Base-by-base conservation (phyloP, 257 asterid species). In the Jacaranda copaia region DNA sequence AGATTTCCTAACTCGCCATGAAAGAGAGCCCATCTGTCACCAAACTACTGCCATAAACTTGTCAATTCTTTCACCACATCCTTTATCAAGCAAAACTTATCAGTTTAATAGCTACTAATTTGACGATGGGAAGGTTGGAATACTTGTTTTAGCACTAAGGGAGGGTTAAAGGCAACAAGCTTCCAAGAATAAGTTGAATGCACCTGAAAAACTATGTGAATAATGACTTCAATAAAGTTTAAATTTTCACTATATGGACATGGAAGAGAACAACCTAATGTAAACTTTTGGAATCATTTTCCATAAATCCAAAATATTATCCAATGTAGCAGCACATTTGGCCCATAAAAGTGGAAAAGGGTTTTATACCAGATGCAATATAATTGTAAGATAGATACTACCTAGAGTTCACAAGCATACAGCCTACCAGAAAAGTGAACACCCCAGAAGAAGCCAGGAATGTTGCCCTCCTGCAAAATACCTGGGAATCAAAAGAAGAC, bases 401-500 rank as follows among this genome's bases (percentile, higher is more conserved):
- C 12, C 57, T 16, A 51, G 49, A 74, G 59, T 39, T 68, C 57
- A 70, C 70, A 80, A 42, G 74, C 45, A 57, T 11, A 70, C 20
- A 68, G 64, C 81, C 20, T 91, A 96, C 98, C 98, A 91, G 85
- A 84, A 96, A 90, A 68, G 85, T 84, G 77, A 96, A 96, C 56
- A 89, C 84, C 74, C 93, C 97, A 68, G 97, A 88, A 74, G 88
- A 82, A 76, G 90, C 84, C 69, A 96, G 77, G 86, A 89, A 96
- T 32, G 97, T 79, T 19, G 90, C 96, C 84, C 87, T 96, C 82
- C 97, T 85, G 88, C 97, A 96, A 77, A 88, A 93, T 73, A 91
- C 91, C 98, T 93, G 90, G 76, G 80, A 79, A 76, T 38, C 46
- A 66, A 77, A 82, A 77, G 49, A 57, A 81, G 56, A 69, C 19